Evolutionary conservation across 2,329 filamentous ascomycete species (phyloP).

Genomic region (Malbranchea cinnamomea): DNA sequence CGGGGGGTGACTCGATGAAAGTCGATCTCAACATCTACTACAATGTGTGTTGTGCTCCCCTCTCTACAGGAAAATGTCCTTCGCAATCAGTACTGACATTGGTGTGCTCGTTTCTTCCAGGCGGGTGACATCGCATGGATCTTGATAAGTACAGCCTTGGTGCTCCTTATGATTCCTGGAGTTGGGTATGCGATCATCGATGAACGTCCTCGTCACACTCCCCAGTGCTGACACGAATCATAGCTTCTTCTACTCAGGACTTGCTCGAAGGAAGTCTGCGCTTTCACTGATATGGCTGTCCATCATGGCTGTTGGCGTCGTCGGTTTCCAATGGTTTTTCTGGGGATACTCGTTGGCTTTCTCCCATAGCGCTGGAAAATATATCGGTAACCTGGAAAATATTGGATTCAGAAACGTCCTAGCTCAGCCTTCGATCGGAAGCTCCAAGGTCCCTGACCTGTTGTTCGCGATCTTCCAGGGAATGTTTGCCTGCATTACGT

Average conservation of each 20-base stretch:
- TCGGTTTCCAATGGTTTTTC: conserved; percentile 90
- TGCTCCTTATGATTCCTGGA: conserved; percentile 84
- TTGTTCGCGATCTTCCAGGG: conserved; percentile 62
- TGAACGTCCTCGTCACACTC: not conserved
- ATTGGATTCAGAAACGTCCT: conserved; percentile 67
- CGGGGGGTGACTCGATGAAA: conserved; percentile 45
- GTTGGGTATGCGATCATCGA: conserved; percentile 42
- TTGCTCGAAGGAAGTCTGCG: conserved; percentile 77
- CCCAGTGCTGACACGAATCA: not conserved
- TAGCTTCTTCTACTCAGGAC: conserved; percentile 84
- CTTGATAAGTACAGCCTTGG: conserved; percentile 58
- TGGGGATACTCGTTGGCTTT: conserved; percentile 52
- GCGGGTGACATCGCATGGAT: conserved; percentile 74
- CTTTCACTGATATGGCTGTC: conserved; percentile 75
- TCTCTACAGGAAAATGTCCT: not conserved
- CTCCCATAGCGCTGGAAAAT: conserved; percentile 42
- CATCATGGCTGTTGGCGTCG: conserved; percentile 63
- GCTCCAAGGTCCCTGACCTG: conserved; percentile 60
- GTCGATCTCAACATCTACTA: conserved; percentile 66
- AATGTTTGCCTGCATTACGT: conserved; percentile 61
- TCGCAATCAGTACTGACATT: not conserved
- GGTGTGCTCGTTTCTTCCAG: conserved; percentile 27
- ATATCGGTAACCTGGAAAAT: conserved; percentile 54
- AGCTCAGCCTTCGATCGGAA: conserved; percentile 59
- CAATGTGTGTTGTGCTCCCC: conserved; percentile 38